Conservation (phyloP, 2,329 filamentous ascomycete species). For the Aspergillus caelatus region DNA sequence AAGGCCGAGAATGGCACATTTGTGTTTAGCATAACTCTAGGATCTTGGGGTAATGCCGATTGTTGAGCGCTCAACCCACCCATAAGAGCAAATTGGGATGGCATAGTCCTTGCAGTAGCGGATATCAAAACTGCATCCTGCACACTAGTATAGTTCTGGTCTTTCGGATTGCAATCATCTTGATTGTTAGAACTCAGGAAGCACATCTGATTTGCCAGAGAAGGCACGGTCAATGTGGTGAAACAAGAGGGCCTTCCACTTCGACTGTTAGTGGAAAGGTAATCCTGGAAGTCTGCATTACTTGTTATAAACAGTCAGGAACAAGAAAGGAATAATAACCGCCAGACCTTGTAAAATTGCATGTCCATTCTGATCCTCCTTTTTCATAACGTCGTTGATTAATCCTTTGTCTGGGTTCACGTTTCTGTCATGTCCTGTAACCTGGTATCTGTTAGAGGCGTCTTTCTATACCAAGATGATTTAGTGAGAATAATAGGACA, state of each 20-base stretch:
- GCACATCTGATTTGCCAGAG: constrained; percentile 11
- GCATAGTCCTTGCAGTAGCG: constrained; percentile 10
- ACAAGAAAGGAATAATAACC: neutral
- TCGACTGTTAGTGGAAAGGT: neutral
- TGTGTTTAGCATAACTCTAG: constrained; percentile 18
- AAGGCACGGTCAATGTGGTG: constrained; percentile 3
- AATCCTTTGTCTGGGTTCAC: neutral
- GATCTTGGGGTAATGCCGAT: neutral
- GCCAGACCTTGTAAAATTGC: neutral
- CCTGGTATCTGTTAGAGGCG: neutral
- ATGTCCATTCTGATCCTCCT: neutral
- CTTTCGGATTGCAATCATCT: neutral
- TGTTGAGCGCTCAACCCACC: constrained; percentile 6
- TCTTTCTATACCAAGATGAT: neutral
- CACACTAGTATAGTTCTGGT: neutral
- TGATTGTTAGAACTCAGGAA: constrained; percentile 10
- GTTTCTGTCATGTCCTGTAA: neutral
- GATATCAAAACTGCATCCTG: constrained; percentile 16
- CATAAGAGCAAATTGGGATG: constrained; percentile 19
- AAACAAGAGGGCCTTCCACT: too few species aligned
- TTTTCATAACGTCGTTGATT: neutral
- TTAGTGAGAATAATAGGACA: too few species aligned
- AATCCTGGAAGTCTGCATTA: constrained; percentile 6
- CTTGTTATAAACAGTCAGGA: neutral
- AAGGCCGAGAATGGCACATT: constrained; percentile 58